Evolutionary conservation across 495 filamentous ascomycete species (phyloP).

Genomic region (Trichoderma erinaceum): DNA sequence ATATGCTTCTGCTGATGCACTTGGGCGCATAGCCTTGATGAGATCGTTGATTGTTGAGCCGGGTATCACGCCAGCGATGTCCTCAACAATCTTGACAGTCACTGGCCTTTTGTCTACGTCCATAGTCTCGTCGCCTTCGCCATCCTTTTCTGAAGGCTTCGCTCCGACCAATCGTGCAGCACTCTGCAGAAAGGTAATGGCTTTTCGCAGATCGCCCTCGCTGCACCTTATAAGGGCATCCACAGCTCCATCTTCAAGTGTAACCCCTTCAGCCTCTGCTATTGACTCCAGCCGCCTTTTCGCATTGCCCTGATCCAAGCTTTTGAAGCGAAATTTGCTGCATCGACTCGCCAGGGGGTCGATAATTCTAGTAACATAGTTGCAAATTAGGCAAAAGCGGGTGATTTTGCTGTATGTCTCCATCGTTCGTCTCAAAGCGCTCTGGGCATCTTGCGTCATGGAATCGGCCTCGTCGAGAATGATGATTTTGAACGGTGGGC

Average conservation of each 20-base stretch:
- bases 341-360: slow-evolving; percentile 89
- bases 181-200: slow-evolving; percentile 93
- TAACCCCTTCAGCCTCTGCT: slow-evolving; percentile 67
- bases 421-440: slow-evolving; percentile 88
- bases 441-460: slow-evolving; percentile 98
- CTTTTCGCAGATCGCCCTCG: slow-evolving; percentile 91
- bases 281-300: slow-evolving; percentile 71
- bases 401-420: slow-evolving; percentile 96
- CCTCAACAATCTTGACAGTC: slow-evolving; percentile 74
- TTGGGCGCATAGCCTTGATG: slow-evolving; percentile 71
- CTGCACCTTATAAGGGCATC: slow-evolving; percentile 79
- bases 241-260: slow-evolving; percentile 67
- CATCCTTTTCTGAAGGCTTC: slow-evolving; percentile 35
- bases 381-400: slow-evolving; percentile 94
- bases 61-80: slow-evolving; percentile 94
- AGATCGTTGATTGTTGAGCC: slow-evolving; percentile 62
- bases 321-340: slow-evolving; percentile 98
- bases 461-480: slow-evolving; percentile 95
- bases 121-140: slow-evolving; percentile 42
- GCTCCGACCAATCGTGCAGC: slow-evolving; percentile 75
- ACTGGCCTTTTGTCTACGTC: slow-evolving; percentile 55
- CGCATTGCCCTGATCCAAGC: slow-evolving; percentile 76
- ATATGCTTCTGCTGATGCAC: slow-evolving; percentile 57
- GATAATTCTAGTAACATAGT: slow-evolving; percentile 97
- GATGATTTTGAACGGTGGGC: slow-evolving; percentile 97